A percentile compares a stretch with the other conserved stretches of the same genome.
Evolutionary conservation across 108 stramenopile genomes (phyloP).

Genomic region (Skeletonema tropicum): DNA sequence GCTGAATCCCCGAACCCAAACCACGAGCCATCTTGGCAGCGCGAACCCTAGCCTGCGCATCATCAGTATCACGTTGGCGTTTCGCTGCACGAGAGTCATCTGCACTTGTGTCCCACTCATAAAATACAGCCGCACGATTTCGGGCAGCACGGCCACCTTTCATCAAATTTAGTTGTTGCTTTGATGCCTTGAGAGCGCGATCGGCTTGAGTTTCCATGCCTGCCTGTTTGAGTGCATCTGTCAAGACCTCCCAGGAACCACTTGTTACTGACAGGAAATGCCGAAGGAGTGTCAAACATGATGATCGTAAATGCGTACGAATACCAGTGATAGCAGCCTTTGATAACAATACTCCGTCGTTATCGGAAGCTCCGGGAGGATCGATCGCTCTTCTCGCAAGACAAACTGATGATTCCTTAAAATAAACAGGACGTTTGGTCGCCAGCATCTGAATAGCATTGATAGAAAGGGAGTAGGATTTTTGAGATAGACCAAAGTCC

Average conservation of each 20-base stretch:
- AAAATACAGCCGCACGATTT: slow-evolving; percentile 82
- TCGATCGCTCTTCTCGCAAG: slow-evolving; percentile 74
- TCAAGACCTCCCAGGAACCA: slow-evolving; percentile 61
- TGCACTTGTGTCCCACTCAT: slow-evolving; percentile 82
- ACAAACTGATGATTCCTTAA: slow-evolving; percentile 77
- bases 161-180: slow-evolving; percentile 73
- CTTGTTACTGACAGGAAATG: slow-evolving; percentile 83
- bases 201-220: slow-evolving; percentile 87
- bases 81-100: slow-evolving; percentile 65
- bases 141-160: slow-evolving; percentile 89
- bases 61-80: slow-evolving; percentile 83
- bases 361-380: slow-evolving; percentile 57
- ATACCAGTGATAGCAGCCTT: slow-evolving; percentile 60
- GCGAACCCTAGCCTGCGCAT: slow-evolving; percentile 80
- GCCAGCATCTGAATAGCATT: slow-evolving; percentile 83
- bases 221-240: slow-evolving; percentile 57
- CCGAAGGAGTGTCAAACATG: slow-evolving; percentile 81
- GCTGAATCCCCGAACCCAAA: slow-evolving; percentile 87
- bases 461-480: slow-evolving; percentile 81
- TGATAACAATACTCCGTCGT: slow-evolving; percentile 35
- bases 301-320: slow-evolving; percentile 69
- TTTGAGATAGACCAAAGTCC: slow-evolving; percentile 82
- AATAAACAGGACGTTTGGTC: slow-evolving; percentile 78
- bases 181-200: slow-evolving; percentile 80
- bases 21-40: slow-evolving; percentile 85